Conservation (phyloP, 176 grass and related monocot species). For the Oryza longistaminata region DNA sequence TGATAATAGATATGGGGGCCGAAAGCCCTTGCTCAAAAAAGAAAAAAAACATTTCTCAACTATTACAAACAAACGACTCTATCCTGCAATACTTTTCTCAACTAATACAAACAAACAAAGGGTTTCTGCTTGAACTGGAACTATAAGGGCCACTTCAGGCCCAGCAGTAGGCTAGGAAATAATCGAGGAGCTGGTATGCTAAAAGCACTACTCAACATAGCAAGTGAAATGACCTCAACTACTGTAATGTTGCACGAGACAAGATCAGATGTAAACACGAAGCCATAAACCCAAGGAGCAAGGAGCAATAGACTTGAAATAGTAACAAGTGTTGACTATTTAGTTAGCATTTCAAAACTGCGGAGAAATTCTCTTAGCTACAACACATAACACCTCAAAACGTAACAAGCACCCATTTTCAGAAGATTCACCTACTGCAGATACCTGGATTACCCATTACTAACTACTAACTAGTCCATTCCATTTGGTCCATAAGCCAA, state of each 20-base stretch:
- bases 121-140: not conserved
- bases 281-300: not conserved
- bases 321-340: too few relatives aligned
- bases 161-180: not conserved
- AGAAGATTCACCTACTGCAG: not conserved
- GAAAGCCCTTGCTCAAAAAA: too few relatives aligned
- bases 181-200: too few relatives aligned
- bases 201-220: too few relatives aligned
- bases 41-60: too few relatives aligned
- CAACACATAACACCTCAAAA: not conserved
- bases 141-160: not conserved
- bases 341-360: too few relatives aligned
- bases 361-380: too few relatives aligned
- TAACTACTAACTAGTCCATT: not conserved
- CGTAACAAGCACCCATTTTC: not conserved
- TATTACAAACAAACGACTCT: not conserved
- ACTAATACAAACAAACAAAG: not conserved
- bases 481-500: not conserved
- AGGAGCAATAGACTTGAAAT: too few relatives aligned
- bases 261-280: not conserved
- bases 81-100: not conserved
- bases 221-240: not conserved
- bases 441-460: not conserved
- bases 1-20: too few relatives aligned
- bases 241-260: too few relatives aligned